phyloP scores from a whole-genome alignment of 108 stramenopile genomes.

The Cyclotella choctawhatcheeana region DNA sequence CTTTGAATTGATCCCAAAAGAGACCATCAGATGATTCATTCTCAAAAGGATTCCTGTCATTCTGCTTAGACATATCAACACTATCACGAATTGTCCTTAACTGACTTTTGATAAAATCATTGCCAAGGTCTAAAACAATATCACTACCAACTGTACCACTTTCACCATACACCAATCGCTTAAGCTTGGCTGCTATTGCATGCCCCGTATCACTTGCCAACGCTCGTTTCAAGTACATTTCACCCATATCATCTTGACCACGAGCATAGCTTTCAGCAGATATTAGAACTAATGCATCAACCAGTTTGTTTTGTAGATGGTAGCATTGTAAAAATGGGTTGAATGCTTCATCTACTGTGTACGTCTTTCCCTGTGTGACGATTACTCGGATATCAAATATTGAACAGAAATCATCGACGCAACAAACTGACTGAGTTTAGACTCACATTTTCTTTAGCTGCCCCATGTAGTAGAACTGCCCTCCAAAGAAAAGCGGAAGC shows the following conservation, averaged over 20 bases:
- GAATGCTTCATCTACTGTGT: constrained; percentile 76
- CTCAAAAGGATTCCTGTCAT: not conserved
- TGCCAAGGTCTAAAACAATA: not conserved
- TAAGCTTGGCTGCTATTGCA: constrained; percentile 42
- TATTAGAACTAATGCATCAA: constrained; percentile 75
- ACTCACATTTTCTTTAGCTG: not conserved
- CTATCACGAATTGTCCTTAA: constrained; percentile 28
- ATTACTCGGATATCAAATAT: no score
- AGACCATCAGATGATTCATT: not conserved
- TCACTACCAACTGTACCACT: not conserved
- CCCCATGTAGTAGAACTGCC: constrained; percentile 61
- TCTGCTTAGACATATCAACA: constrained; percentile 21
- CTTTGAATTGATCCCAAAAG: constrained; percentile 22
- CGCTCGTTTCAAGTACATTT: constrained; percentile 67
- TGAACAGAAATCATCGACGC: no score
- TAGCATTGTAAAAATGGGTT: constrained; percentile 71
- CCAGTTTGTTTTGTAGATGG: constrained; percentile 47
- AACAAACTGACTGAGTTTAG: not conserved
- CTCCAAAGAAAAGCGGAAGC: constrained; percentile 73
- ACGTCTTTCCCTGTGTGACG: constrained; percentile 19
- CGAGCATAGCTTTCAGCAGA: constrained; percentile 68
- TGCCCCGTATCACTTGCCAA: constrained; percentile 58
- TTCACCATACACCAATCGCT: constrained; percentile 21
- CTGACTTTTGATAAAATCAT: constrained; percentile 3
- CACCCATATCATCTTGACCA: constrained; percentile 75